Conservation (phyloP, 2,329 filamentous ascomycete species). For the Neoarthrinium moseri region DNA sequence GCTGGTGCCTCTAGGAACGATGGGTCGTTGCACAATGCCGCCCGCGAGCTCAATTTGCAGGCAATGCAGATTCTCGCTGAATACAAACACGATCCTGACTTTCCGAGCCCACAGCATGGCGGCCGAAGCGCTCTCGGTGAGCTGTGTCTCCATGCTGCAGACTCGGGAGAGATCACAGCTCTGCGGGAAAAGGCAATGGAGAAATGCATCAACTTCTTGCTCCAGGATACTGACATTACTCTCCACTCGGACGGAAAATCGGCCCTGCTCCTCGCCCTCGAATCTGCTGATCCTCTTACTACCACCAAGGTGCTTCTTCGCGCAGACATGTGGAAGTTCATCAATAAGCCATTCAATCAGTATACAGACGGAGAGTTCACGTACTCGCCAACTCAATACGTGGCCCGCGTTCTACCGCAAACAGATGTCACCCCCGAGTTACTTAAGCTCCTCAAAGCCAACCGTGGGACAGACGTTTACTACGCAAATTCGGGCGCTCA, state of each 20-base stretch:
- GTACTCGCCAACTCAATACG: slow-evolving; percentile 66
- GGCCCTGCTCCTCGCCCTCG: slow-evolving; percentile 58
- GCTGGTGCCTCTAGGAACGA: slow-evolving; percentile 60
- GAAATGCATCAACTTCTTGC: slow-evolving; percentile 54
- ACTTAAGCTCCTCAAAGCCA: slow-evolving; percentile 47
- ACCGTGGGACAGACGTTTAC: slow-evolving; percentile 52
- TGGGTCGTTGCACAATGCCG: slow-evolving; percentile 65
- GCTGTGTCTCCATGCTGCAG: slow-evolving; percentile 56
- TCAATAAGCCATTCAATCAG: slow-evolving; percentile 60
- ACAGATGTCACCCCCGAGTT: slow-evolving; percentile 40
- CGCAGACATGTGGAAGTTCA: slow-evolving; percentile 61
- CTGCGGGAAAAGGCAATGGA: slow-evolving; percentile 54
- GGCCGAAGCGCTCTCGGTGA: slow-evolving; percentile 65
- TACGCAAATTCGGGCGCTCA: slow-evolving; percentile 54
- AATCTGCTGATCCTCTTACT: slow-evolving; percentile 51
- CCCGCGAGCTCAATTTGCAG: slow-evolving; percentile 55
- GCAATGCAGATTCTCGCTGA: slow-evolving; percentile 57
- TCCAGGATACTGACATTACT: slow-evolving; percentile 56
- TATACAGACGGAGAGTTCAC: slow-evolving; percentile 51
- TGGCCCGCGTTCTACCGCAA: slow-evolving; percentile 42
- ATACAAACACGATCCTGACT: slow-evolving; percentile 62
- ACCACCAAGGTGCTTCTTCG: slow-evolving; percentile 60
- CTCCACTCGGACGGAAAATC: slow-evolving; percentile 58
- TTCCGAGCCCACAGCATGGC: slow-evolving; percentile 60
- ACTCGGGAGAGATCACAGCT: slow-evolving; percentile 40